These are phyloP conservation scores for Leccinum truebloodii DNA, from an alignment of 768 basidiomycete species.

Conservation along the genomic window DNA sequence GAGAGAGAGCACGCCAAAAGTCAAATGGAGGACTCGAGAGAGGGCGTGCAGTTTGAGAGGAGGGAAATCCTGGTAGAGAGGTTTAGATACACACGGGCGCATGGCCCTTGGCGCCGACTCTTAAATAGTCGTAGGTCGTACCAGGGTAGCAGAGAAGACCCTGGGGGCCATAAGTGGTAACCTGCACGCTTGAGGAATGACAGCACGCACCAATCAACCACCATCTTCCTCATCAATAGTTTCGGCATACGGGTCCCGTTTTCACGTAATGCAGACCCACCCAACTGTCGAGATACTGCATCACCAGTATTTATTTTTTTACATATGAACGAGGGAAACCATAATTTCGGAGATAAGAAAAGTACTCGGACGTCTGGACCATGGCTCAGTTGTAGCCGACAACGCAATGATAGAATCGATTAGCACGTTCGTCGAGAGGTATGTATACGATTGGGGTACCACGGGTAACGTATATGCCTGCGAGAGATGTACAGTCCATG, in stretches of 20 bases:
- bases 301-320: background rate
- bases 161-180: constrained; percentile 16
- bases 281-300: background rate
- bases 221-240: constrained; percentile 8
- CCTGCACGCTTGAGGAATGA: constrained; percentile 8
- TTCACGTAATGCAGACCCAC: background rate
- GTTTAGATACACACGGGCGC: constrained; percentile 6
- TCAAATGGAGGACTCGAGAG: background rate
- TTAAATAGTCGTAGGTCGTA: constrained; percentile 18
- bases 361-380: background rate
- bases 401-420: constrained; percentile 1
- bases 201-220: constrained; percentile 7
- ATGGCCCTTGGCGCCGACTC: constrained; percentile 1
- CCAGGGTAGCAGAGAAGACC: constrained; percentile 19
- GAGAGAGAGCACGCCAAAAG: background rate
- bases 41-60: constrained; percentile 4
- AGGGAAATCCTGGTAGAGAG: constrained; percentile 4
- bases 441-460: constrained; percentile 16
- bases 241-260: constrained; percentile 7
- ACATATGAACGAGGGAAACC: background rate
- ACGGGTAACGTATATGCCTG: constrained; percentile 25
- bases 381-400: background rate
- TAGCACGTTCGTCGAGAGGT: constrained; percentile 11
- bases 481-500: constrained; percentile 27
- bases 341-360: background rate